Base-by-base conservation (phyloP, 169 alveolate genomes). In the Cryptosporidium xiaoi region DNA sequence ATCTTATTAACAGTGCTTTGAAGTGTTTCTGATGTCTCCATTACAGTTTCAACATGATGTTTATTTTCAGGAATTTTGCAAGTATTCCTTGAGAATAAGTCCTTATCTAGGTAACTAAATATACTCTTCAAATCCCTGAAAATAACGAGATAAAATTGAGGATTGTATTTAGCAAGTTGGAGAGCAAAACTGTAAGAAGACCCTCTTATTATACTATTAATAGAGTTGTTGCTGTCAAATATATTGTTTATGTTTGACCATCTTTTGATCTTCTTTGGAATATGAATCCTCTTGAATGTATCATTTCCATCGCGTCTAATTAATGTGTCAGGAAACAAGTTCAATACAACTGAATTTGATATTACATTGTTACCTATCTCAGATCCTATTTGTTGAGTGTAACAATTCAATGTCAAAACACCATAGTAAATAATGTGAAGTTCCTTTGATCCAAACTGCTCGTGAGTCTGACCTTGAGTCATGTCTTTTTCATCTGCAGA, bases 371-470 rank as follows among this genome's bases (percentile, higher is more conserved):
- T 40, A 16, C 33, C 68, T 18, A 27, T n/a, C 24, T 71, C 68
- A 24, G 31, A n/a, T 24, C 34, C 48, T 12, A 34, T 31, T 18
- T 31, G 51, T 18, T 51, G 58, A 53, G 62, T 55, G 40, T 53
- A 71, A 7, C 84, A 71, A 18, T 71, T 71, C 29, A 71, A 27
- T 16, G 84, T 71, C 46, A 71, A 36, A 5, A 71, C 12, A 55
- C 84, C 84, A 24, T 71, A 71, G 13, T 71, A 71, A 20, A 71
- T 27, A 24, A 71, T 15, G 20, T 71, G 69, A 62, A 71, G 66
- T 46, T 71, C 84, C 24, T 71, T 58, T 0, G 46, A 46, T 50
- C 12, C 53, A 12, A 33, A 27, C 6, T 67, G 31, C 6, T 67
- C 82, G 27, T 48, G 58, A 40, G 48, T 40, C 10, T 0, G 48